These are phyloP conservation scores for Quercus lobata DNA, from an alignment of 331 rosid genomes.

Conservation along the genomic window DNA sequence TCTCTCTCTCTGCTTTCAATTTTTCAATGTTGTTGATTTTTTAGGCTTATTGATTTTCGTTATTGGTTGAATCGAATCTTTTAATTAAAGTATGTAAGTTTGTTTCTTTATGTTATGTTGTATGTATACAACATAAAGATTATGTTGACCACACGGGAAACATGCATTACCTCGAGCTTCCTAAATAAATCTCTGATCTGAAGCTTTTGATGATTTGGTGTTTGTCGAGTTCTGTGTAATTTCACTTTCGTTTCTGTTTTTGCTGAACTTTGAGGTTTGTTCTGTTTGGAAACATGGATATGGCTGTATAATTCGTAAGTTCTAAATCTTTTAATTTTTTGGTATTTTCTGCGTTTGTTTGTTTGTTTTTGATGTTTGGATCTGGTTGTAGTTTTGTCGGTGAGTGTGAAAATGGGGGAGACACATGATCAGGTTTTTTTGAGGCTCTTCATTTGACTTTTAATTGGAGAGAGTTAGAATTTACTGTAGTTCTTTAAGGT, in stretches of 20 bases:
- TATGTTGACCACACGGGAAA: constrained; percentile 2
- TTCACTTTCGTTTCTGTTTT: constrained; percentile 7
- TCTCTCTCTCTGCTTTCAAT: no score
- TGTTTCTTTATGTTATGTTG: no score
- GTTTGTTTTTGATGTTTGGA: background rate
- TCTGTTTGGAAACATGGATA: background rate
- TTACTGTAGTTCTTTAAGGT: no score
- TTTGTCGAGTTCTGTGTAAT: no score
- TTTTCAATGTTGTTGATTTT: no score
- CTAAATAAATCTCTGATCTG: background rate
- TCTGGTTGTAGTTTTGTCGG: background rate
- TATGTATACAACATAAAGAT: no score
- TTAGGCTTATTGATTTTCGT: no score
- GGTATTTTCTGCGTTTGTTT: background rate
- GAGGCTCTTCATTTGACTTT: background rate
- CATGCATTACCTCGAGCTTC: background rate
- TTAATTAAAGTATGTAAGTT: no score
- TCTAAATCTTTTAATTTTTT: background rate
- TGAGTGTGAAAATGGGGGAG: background rate
- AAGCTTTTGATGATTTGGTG: background rate
- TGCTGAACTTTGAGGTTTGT: background rate
- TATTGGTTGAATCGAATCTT: no score
- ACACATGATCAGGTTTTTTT: background rate
- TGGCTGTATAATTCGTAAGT: background rate
- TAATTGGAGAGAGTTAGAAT: no score